Conservation (phyloP, 345 rosid species). For the Salix exigua region DNA sequence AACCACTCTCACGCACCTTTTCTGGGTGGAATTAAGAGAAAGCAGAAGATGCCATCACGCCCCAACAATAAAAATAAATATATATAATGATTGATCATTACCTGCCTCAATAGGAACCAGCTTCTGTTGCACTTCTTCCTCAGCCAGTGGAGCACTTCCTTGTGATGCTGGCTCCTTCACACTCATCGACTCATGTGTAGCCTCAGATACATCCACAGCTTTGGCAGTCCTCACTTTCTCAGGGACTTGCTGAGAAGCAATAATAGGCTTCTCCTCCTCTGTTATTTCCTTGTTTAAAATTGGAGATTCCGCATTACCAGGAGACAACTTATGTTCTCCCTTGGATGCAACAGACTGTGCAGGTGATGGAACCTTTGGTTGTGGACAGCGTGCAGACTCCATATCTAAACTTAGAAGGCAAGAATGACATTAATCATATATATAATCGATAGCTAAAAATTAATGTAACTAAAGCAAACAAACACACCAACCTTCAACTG, state of each 20-base stretch:
- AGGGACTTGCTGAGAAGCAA: constrained; percentile 32
- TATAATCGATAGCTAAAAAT: not conserved
- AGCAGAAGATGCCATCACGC: not conserved
- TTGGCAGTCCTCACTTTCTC: constrained; percentile 46
- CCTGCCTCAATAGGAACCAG: constrained; percentile 31
- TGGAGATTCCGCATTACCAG: constrained; percentile 39
- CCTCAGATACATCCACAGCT: constrained; percentile 53
- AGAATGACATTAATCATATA: not conserved
- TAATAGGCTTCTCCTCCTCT: constrained; percentile 44
- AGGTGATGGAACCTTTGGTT: constrained; percentile 67
- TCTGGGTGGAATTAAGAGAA: not conserved
- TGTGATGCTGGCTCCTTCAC: constrained; percentile 67
- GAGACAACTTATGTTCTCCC: constrained; percentile 47
- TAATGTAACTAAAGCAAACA: not conserved
- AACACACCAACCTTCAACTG: constrained; percentile 71
- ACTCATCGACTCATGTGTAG: constrained; percentile 64
- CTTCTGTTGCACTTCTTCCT: constrained; percentile 38
- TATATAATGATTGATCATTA: not conserved
- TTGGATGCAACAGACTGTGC: constrained; percentile 67
- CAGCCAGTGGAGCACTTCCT: constrained; percentile 38
- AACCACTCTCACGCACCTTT: not conserved
- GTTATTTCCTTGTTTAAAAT: constrained; percentile 28
- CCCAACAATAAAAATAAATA: not conserved
- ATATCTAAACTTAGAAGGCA: constrained; percentile 9
- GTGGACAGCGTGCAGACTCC: constrained; percentile 67